Conservation (phyloP, 2,329 filamentous ascomycete genomes). For the Dactylellina cionopaga region DNA sequence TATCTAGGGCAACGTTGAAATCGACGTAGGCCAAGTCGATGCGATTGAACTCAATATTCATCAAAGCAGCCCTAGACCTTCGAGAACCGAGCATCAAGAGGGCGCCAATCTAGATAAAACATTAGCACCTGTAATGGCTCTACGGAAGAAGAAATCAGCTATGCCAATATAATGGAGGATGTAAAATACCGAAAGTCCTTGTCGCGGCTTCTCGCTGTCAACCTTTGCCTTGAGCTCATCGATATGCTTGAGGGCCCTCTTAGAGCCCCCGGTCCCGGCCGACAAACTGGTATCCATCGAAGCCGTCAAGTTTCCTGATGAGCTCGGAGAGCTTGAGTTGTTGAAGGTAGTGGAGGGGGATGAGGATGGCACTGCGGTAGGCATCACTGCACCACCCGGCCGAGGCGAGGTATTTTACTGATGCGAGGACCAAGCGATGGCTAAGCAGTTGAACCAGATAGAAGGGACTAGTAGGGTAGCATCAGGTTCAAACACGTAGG, state of each 20-base stretch:
- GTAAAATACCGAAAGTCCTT: conserved; percentile 30
- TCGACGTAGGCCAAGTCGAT: conserved; percentile 82
- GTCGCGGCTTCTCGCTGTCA: conserved; percentile 18
- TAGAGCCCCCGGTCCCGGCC: neutral
- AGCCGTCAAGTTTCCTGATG: neutral
- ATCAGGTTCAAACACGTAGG: too few species aligned
- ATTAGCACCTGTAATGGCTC: neutral
- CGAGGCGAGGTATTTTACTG: conserved; percentile 6
- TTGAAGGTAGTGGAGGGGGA: neutral
- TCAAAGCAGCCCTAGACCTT: conserved; percentile 21
- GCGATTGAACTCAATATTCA: conserved; percentile 69
- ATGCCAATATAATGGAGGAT: neutral
- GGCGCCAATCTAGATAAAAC: conserved; percentile 24
- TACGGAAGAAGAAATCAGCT: neutral
- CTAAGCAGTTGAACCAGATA: neutral
- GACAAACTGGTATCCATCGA: conserved; percentile 11
- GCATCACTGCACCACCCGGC: conserved; percentile 51
- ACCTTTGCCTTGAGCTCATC: conserved; percentile 46
- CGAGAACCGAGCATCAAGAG: conserved; percentile 25
- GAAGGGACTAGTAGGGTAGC: too few species aligned
- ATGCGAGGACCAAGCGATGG: neutral
- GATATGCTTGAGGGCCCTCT: conserved; percentile 31
- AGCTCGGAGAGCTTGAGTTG: conserved; percentile 3
- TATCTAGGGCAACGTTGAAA: conserved; percentile 82
- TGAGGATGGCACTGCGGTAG: conserved; percentile 37